Conservation (phyloP, 768 basidiomycete species). For the Kwoniella bestiolae region DNA sequence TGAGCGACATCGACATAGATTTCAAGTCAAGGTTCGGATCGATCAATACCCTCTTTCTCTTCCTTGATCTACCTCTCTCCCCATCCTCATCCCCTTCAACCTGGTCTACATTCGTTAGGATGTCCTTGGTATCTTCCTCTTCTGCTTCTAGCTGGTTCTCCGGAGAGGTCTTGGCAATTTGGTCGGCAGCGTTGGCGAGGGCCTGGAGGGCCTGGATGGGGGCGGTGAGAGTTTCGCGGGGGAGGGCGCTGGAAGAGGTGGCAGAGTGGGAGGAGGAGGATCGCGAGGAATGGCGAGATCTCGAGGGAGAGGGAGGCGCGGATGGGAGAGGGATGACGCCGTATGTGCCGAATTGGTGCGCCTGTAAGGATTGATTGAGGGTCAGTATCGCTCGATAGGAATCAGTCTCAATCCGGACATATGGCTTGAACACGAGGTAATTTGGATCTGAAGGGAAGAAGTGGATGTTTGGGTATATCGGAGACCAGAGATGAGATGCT, state of each 20-base stretch:
- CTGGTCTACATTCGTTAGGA: background rate
- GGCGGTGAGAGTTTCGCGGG: conserved; percentile 80
- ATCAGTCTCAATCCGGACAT: too few species aligned
- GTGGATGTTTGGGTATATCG: too few species aligned
- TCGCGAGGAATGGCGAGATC: conserved; percentile 33
- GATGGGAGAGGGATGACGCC: conserved; percentile 70
- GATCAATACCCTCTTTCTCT: conserved; percentile 81
- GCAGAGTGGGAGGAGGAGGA: conserved; percentile 76
- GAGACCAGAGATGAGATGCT: too few species aligned
- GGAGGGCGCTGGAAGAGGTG: conserved; percentile 86
- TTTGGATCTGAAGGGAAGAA: too few species aligned
- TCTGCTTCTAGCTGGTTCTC: conserved; percentile 10
- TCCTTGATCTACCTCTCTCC: conserved; percentile 65
- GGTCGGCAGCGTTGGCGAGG: conserved; percentile 91
- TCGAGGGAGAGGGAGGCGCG: conserved; percentile 64
- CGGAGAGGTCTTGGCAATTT: conserved; percentile 62
- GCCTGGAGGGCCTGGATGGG: conserved; percentile 94
- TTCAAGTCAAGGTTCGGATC: conserved; percentile 66
- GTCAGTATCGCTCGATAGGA: too few species aligned
- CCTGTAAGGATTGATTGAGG: conserved; percentile 60
- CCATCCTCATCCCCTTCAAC: conserved; percentile 10
- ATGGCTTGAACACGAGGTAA: too few species aligned
- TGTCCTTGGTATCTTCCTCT: conserved; percentile 7
- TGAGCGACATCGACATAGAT: conserved; percentile 62
- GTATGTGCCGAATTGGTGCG: conserved; percentile 87